Base-by-base conservation (phyloP, 2,329 filamentous ascomycete genomes). In the Biscogniauxia sp. region DNA sequence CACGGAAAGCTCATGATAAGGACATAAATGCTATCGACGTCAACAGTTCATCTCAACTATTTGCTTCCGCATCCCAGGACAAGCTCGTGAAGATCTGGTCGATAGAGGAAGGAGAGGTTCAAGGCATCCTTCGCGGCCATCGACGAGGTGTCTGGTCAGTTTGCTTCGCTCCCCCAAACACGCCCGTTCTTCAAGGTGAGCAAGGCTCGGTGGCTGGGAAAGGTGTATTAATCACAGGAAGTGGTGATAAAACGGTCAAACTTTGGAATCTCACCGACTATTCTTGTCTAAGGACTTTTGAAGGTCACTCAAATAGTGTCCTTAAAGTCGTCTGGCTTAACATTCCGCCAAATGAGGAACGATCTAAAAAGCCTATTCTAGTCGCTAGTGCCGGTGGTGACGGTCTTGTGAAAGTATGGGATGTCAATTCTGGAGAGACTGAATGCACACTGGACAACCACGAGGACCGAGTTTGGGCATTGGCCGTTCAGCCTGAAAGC, bases 71-170 rank as follows among this genome's bases (percentile, higher is more conserved):
- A 28, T 98, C 94, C 5, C 95, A 99, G 77, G 95, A 99, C 74
- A 91, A 93, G 67, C 96, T 92, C 0, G 93, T 98, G 67, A 99
- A 98, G 78, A 95, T 99, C 61, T 99, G 94, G 90, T 95, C 93
- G 7, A 83, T 89, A 6, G 89, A 93, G 66, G 91, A 95, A 73
- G 93, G 96, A 20, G 93, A 97, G 69, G 90, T 93, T 0, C 87
- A 95, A 64, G 96, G 95, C 65, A 92, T 99, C 32, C 84, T 99
- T 19, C 87, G 92, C 58, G 96, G 96, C 1, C 96, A 99, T 75
- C 91, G 92, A 72, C 87, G 95, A 74, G 95, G 96, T 74, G 94
- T 99, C 11, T 99, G 95, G 95, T 92, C 92, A 1, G 92, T 97
- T 51, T 88, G 89, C 58, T 99, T 99, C 74, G 90, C 93, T 5